Conservation (phyloP, 1,139 yeast genomes). For the Taphrina confusa region DNA sequence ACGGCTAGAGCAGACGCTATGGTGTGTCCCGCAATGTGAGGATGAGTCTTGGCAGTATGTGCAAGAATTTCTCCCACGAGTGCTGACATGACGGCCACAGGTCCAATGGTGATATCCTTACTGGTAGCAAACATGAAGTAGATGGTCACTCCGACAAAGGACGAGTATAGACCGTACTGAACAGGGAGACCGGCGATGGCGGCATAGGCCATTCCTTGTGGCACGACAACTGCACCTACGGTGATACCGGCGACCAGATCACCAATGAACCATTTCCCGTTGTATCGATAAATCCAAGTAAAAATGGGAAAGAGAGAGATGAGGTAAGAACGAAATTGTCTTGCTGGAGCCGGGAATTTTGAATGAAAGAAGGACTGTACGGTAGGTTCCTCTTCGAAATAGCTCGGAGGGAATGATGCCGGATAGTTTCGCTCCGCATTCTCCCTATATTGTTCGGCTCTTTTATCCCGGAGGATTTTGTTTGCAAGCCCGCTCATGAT, state of each 20-base stretch:
- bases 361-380: conserved; percentile 22
- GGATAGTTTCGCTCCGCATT: conserved; percentile 17
- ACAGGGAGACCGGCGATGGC: conserved; percentile 78
- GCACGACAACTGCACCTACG: conserved; percentile 89
- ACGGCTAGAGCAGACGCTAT: conserved; percentile 81
- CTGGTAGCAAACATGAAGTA: conserved; percentile 92
- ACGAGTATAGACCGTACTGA: conserved; percentile 85
- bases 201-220: conserved; percentile 96
- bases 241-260: conserved; percentile 91
- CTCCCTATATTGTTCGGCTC: conserved; percentile 15
- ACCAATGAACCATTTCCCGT: conserved; percentile 71
- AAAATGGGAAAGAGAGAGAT: conserved; percentile 73
- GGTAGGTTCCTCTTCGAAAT: conserved; percentile 30
- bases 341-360: neutral
- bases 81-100: conserved; percentile 96
- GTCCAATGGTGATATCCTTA: conserved; percentile 93
- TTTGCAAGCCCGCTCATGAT: conserved; percentile 17
- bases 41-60: conserved; percentile 52
- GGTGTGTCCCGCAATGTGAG: conserved; percentile 46
- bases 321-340: conserved; percentile 52
- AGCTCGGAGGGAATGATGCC: conserved; percentile 16
- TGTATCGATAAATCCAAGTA: conserved; percentile 82
- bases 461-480: conserved; percentile 22
- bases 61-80: conserved; percentile 67
- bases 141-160: conserved; percentile 86